phyloP scores from a whole-genome alignment of 2,329 filamentous ascomycete genomes.

The Coniochaeta sp. region DNA sequence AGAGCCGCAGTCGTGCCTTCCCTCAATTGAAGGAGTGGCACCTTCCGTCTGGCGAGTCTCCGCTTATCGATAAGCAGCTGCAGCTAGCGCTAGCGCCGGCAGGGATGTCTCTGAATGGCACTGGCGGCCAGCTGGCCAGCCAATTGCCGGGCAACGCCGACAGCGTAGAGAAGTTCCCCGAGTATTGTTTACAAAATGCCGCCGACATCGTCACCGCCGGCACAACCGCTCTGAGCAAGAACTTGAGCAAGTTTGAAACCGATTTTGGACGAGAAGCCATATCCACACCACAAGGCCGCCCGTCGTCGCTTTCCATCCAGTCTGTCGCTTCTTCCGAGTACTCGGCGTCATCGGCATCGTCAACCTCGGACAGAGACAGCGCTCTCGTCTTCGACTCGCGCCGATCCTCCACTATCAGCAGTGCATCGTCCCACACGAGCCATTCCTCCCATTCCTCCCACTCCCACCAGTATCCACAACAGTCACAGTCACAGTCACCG shows the following conservation, averaged over 20 bases:
- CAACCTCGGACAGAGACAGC: slow-evolving; percentile 13
- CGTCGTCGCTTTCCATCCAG: slow-evolving; percentile 18
- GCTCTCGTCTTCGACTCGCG: slow-evolving; percentile 19
- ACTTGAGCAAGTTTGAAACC: background rate
- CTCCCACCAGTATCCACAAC: background rate
- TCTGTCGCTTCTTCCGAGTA: slow-evolving; percentile 20
- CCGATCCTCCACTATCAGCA: slow-evolving; percentile 20
- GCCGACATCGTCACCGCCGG: background rate
- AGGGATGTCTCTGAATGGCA: slow-evolving; percentile 1
- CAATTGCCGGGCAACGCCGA: slow-evolving; percentile 26
- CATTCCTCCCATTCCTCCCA: background rate
- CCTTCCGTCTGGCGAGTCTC: slow-evolving; percentile 6
- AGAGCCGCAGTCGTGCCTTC: background rate
- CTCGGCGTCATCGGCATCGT: slow-evolving; percentile 7
- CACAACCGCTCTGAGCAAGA: slow-evolving; percentile 3
- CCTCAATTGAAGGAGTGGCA: no score
- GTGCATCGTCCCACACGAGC: slow-evolving; percentile 13
- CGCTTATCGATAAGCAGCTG: slow-evolving; percentile 10
- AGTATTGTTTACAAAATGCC: slow-evolving; percentile 34
- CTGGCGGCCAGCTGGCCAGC: background rate
- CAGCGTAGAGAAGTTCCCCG: slow-evolving; percentile 28
- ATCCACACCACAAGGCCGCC: slow-evolving; percentile 9
- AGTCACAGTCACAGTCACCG: slow-evolving; percentile 5
- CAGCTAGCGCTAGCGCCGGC: background rate
- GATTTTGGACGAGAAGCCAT: background rate